Conservation (phyloP, 2,329 filamentous ascomycete species). For the Phialemonium atrogriseum region DNA sequence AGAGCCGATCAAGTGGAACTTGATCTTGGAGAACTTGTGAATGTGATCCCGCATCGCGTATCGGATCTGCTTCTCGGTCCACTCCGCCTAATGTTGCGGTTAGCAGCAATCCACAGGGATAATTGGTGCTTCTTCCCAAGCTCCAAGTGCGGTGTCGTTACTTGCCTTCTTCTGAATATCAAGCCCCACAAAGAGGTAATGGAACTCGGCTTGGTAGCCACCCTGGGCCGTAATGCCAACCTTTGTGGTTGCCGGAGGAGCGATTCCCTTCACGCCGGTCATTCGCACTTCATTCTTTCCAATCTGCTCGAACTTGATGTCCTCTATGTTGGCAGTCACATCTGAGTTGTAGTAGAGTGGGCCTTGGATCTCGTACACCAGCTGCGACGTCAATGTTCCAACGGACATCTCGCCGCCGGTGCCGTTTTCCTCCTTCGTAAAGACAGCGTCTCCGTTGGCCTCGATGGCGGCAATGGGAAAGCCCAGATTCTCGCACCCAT, state of each 20-base stretch:
- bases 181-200: conserved; percentile 8
- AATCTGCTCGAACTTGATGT: conserved; percentile 32
- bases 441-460: conserved; percentile 25
- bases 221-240: conserved; percentile 15
- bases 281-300: conserved; percentile 19
- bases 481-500: conserved; percentile 31
- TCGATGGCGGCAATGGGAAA: conserved; percentile 43
- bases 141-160: too few relatives aligned
- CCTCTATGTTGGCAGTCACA: conserved; percentile 23
- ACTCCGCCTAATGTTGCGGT: too few relatives aligned
- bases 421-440: conserved; percentile 18
- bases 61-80: conserved; percentile 8
- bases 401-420: conserved; percentile 14
- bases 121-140: too few relatives aligned
- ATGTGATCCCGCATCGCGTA: conserved; percentile 8
- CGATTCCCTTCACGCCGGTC: conserved; percentile 22
- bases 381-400: conserved; percentile 14
- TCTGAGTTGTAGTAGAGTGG: conserved; percentile 26
- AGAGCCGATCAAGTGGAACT: conserved; percentile 16
- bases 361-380: conserved; percentile 29
- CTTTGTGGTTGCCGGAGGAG: conserved; percentile 22
- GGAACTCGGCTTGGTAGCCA: conserved; percentile 16
- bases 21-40: conserved; percentile 17
- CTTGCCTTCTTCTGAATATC: too few relatives aligned
- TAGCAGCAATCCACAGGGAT: too few relatives aligned